Conservation (phyloP, 371 early-diverging fungal genomes). For the Coelomomyces lativittatus region DNA sequence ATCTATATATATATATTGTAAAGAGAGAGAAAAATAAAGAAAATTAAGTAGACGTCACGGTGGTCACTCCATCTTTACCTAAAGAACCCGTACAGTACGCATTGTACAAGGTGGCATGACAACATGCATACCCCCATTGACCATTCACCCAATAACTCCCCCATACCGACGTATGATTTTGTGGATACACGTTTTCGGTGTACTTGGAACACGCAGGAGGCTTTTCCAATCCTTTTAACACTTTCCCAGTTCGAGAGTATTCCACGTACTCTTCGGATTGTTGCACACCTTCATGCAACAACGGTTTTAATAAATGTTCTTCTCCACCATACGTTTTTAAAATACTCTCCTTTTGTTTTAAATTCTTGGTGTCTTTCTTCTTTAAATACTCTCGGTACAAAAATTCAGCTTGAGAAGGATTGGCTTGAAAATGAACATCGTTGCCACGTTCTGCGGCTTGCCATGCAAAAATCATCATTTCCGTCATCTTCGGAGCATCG, state of each 20-base stretch:
- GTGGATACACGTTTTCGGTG: conserved; percentile 64
- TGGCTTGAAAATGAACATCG: conserved; percentile 70
- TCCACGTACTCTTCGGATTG: conserved; percentile 87
- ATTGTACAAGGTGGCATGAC: conserved; percentile 50
- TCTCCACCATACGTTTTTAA: conserved; percentile 81
- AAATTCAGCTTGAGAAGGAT: conserved; percentile 81
- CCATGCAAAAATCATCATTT: conserved; percentile 80
- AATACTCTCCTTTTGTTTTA: conserved; percentile 50
- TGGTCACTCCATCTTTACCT: conserved; percentile 46
- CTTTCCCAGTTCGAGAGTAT: conserved; percentile 78
- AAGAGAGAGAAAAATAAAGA: no score
- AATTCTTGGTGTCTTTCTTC: conserved; percentile 60
- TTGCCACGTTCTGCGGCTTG: conserved; percentile 68
- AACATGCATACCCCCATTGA: conserved; percentile 89
- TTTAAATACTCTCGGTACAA: conserved; percentile 64
- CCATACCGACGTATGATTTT: conserved; percentile 79
- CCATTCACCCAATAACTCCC: conserved; percentile 90
- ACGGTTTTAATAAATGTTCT: conserved; percentile 73
- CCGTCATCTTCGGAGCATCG: conserved; percentile 50
- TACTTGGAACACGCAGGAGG: conserved; percentile 57
- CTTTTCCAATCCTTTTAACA: conserved; percentile 66
- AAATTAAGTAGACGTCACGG: no score
- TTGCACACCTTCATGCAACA: conserved; percentile 64
- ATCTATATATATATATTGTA: no score
- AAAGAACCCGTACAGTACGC: conserved; percentile 67